Evolutionary conservation across 768 basidiomycete species (phyloP).

Genomic region (Calocera cornea): DNA sequence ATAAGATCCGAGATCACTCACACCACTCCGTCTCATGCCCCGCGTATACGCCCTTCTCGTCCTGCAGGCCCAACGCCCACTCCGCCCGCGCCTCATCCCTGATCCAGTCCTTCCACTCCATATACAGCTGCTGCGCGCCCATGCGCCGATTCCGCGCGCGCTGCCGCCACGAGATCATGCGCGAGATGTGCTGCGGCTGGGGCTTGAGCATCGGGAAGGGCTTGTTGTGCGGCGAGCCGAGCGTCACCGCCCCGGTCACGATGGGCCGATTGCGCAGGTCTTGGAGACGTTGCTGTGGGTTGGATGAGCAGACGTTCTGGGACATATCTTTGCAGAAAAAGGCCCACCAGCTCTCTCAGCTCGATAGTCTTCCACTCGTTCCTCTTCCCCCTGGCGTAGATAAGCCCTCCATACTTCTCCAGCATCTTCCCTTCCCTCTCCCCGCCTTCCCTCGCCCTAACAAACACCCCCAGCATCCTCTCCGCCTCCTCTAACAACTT

Average conservation of each 20-base stretch:
- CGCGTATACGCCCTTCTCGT: constrained; percentile 17
- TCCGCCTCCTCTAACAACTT: constrained; percentile 9
- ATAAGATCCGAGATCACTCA: too few species aligned
- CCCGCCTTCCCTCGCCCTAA: neutral
- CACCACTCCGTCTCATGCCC: constrained; percentile 27
- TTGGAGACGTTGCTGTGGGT: constrained; percentile 40
- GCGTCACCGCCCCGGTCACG: constrained; percentile 57
- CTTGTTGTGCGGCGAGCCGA: constrained; percentile 45
- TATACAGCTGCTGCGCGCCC: constrained; percentile 24
- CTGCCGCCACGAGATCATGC: constrained; percentile 49
- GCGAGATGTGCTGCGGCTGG: constrained; percentile 56
- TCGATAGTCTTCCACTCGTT: constrained; percentile 35
- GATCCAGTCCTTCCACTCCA: constrained; percentile 27
- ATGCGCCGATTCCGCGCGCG: constrained; percentile 34
- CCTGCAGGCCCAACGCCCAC: constrained; percentile 10
- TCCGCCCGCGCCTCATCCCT: constrained; percentile 31
- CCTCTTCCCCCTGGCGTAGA: constrained; percentile 39
- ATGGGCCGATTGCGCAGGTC: constrained; percentile 47
- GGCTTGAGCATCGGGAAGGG: constrained; percentile 71
- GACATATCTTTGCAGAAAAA: neutral
- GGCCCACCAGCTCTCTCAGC: constrained; percentile 40
- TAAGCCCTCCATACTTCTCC: constrained; percentile 43
- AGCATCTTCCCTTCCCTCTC: constrained; percentile 1
- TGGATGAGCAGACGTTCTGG: neutral
- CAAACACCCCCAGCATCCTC: neutral